Percentiles rank a stretch among this genome's conserved stretches.
phyloP scores from a whole-genome alignment of 805 yeast species.

The Saturnispora besseyi region DNA sequence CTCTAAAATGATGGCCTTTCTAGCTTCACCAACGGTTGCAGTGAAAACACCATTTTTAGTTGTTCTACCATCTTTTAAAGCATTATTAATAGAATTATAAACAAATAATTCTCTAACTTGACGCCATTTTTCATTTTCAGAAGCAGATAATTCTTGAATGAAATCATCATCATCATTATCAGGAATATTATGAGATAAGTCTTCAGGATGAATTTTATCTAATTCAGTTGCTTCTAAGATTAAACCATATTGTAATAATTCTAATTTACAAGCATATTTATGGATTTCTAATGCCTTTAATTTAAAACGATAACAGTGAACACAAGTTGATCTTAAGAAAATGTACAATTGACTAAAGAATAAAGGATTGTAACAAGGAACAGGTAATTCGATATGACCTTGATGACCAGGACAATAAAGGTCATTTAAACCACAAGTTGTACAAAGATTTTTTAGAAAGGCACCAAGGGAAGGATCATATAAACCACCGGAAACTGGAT shows the following conservation, averaged over 20 bases:
- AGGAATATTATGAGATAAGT: constrained; percentile 33
- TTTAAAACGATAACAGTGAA: constrained; percentile 83
- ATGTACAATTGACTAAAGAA: constrained; percentile 88
- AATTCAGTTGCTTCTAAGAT: constrained; percentile 67
- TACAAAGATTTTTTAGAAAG: constrained; percentile 76
- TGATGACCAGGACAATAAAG: constrained; percentile 95
- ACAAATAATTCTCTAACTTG: constrained; percentile 63
- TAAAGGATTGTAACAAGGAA: constrained; percentile 90
- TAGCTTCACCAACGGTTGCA: constrained; percentile 78
- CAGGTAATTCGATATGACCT: constrained; percentile 95
- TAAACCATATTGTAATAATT: constrained; percentile 80
- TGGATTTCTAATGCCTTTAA: constrained; percentile 64
- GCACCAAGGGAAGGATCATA: constrained; percentile 97
- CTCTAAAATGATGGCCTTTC: constrained; percentile 63
- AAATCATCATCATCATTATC: constrained; percentile 34
- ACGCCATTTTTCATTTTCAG: constrained; percentile 24
- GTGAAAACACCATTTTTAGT: constrained; percentile 62
- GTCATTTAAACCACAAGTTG: constrained; percentile 94
- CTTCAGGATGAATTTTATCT: constrained; percentile 44
- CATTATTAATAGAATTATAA: constrained; percentile 57
- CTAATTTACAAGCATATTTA: constrained; percentile 66
- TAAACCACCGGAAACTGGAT: constrained; percentile 88
- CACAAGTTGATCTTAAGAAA: constrained; percentile 74
- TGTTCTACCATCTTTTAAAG: constrained; percentile 69
- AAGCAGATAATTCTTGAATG: constrained; percentile 17